Percentiles rank a stretch among this genome's conserved stretches.
phyloP scores from a whole-genome alignment of 139 green algal genomes.

The Nannochloris sp. region DNA sequence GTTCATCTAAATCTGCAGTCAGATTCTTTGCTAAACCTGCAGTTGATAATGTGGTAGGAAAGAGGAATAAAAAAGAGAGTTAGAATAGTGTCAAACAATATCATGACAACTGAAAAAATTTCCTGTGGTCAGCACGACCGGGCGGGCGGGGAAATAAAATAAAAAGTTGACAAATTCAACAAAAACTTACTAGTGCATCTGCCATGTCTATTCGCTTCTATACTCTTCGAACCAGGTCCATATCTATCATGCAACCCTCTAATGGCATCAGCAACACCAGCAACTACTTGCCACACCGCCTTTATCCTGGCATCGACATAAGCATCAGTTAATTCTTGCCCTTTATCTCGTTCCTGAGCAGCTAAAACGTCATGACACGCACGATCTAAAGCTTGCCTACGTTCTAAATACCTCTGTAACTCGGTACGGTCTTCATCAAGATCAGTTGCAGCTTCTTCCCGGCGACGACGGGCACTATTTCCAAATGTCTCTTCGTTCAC shows the following conservation, averaged over 20 bases:
- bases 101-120: too few relatives aligned
- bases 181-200: conserved; percentile 12
- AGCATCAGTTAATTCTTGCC: conserved; percentile 21
- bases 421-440: conserved; percentile 13
- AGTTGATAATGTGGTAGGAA: too few relatives aligned
- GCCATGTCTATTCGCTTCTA: conserved; percentile 7
- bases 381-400: conserved; percentile 9
- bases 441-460: conserved; percentile 16
- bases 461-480: conserved; percentile 2
- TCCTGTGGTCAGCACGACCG: too few relatives aligned
- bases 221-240: neutral
- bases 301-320: conserved; percentile 22
- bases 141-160: neutral
- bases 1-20: conserved; percentile 43
- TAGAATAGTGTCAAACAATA: too few relatives aligned
- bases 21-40: conserved; percentile 28
- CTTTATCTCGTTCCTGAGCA: conserved; percentile 23
- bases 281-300: conserved; percentile 28
- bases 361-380: conserved; percentile 23
- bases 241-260: conserved; percentile 14
- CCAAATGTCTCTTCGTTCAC: conserved; percentile 17
- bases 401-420: conserved; percentile 11
- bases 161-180: neutral
- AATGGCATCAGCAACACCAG: conserved; percentile 33
- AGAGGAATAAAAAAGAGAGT: neutral